Conservation (phyloP, 805 yeast genomes). For the Jamesozyma spencerorum region DNA sequence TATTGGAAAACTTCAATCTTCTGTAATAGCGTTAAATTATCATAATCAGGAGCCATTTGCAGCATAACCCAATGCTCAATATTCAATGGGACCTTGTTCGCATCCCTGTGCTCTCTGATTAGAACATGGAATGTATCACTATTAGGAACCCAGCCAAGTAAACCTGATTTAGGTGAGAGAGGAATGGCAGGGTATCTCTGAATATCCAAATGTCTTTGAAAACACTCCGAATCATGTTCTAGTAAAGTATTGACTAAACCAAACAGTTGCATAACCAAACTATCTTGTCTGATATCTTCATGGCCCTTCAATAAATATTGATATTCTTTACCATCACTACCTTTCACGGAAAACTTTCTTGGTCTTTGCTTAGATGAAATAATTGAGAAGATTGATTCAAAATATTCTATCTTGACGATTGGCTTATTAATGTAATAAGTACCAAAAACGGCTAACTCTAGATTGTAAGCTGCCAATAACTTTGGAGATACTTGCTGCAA, state of each 20-base stretch:
- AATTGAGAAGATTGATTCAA: conserved; percentile 74
- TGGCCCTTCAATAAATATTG: conserved; percentile 79
- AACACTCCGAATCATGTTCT: conserved; percentile 85
- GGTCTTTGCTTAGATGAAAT: conserved; percentile 92
- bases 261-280: conserved; percentile 91
- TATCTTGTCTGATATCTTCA: conserved; percentile 94
- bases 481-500: conserved; percentile 88
- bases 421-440: conserved; percentile 70
- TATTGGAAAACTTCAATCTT: conserved; percentile 94
- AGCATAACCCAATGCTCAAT: conserved; percentile 91
- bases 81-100: conserved; percentile 76
- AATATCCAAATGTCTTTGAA: conserved; percentile 87
- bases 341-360: conserved; percentile 64
- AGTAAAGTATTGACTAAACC: conserved; percentile 87
- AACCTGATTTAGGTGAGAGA: conserved; percentile 90
- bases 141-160: conserved; percentile 93
- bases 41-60: conserved; percentile 95
- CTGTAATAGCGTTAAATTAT: conserved; percentile 74
- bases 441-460: conserved; percentile 86
- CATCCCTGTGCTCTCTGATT: conserved; percentile 85
- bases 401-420: conserved; percentile 55
- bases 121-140: conserved; percentile 92
- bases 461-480: conserved; percentile 59
- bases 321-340: conserved; percentile 84
- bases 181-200: conserved; percentile 92